Percentiles rank a stretch among this genome's conserved stretches.
Conservation (phyloP, 768 basidiomycete genomes). For the Termitomyces sp. region DNA sequence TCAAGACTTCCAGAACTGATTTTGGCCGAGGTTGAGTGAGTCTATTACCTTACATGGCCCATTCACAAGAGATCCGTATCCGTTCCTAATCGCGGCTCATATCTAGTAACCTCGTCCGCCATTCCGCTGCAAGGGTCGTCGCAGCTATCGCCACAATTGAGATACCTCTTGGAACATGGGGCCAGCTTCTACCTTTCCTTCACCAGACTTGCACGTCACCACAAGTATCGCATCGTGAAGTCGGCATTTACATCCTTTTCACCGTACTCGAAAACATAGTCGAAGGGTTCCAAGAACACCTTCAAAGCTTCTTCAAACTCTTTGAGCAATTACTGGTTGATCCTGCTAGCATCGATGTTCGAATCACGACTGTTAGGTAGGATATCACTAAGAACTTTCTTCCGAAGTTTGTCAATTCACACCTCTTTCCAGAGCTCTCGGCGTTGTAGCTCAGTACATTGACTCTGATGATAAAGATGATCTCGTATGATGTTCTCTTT, state of each 20-base stretch:
- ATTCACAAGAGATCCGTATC: constrained; percentile 14
- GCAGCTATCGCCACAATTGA: constrained; percentile 92
- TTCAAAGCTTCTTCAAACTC: constrained; percentile 74
- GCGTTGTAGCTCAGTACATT: constrained; percentile 91
- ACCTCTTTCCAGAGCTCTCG: constrained; percentile 59
- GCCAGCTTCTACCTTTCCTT: constrained; percentile 85
- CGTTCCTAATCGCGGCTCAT: constrained; percentile 17
- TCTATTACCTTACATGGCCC: constrained; percentile 7
- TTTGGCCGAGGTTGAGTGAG: constrained; percentile 76
- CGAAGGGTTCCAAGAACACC: constrained; percentile 81
- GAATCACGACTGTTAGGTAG: constrained; percentile 85
- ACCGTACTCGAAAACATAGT: constrained; percentile 91
- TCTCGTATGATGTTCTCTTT: constrained; percentile 53
- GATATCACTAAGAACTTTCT: constrained; percentile 14
- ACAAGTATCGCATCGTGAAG: constrained; percentile 79
- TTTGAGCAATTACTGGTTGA: constrained; percentile 74
- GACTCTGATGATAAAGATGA: constrained; percentile 84
- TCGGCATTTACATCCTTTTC: constrained; percentile 85
- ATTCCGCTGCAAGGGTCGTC: constrained; percentile 89
- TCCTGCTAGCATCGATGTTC: constrained; percentile 84
- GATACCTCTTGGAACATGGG: constrained; percentile 77
- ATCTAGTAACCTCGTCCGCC: constrained; percentile 81
- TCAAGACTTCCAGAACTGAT: constrained; percentile 74
- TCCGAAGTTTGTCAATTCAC: constrained; percentile 3
- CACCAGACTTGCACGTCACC: constrained; percentile 71